Evolutionary conservation across 2,329 filamentous ascomycete species (phyloP).

Genomic region (Simplicillium aogashimaense): DNA sequence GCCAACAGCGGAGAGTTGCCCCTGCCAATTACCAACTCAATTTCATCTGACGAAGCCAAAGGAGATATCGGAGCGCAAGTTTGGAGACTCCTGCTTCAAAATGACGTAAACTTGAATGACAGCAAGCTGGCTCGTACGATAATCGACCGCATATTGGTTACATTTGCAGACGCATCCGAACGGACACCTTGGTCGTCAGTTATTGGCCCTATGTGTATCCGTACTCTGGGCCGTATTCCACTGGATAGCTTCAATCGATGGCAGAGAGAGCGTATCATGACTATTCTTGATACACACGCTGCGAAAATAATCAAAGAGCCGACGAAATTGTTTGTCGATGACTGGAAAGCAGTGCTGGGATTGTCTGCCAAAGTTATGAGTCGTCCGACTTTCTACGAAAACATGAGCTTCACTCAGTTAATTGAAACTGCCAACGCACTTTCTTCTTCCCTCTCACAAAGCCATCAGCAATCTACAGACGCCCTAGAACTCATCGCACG

Average conservation of each 20-base stretch:
- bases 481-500: slow-evolving; percentile 22
- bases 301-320: slow-evolving; percentile 14
- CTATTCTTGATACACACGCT: slow-evolving; percentile 17
- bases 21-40: slow-evolving; percentile 13
- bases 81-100: slow-evolving; percentile 21
- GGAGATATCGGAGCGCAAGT: slow-evolving; percentile 10
- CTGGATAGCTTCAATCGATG: slow-evolving; percentile 28
- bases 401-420: slow-evolving; percentile 29
- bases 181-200: slow-evolving; percentile 21
- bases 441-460: slow-evolving; percentile 13
- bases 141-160: slow-evolving; percentile 19
- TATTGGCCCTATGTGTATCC: slow-evolving; percentile 18
- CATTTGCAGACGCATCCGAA: slow-evolving; percentile 16
- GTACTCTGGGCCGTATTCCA: slow-evolving; percentile 22
- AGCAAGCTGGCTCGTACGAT: slow-evolving; percentile 19
- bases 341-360: slow-evolving; percentile 29
- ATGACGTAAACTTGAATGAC: slow-evolving; percentile 27
- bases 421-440: slow-evolving; percentile 22
- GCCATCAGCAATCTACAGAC: slow-evolving; percentile 7
- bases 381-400: slow-evolving; percentile 40
- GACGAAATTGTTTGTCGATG: slow-evolving; percentile 14
- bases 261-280: slow-evolving; percentile 33
- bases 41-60: slow-evolving; percentile 11
- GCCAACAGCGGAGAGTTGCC: slow-evolving; percentile 14
- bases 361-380: slow-evolving; percentile 39